Evolutionary conservation across 208 protist species (phyloP).

Genomic region (Baffinella frigidus): DNA sequence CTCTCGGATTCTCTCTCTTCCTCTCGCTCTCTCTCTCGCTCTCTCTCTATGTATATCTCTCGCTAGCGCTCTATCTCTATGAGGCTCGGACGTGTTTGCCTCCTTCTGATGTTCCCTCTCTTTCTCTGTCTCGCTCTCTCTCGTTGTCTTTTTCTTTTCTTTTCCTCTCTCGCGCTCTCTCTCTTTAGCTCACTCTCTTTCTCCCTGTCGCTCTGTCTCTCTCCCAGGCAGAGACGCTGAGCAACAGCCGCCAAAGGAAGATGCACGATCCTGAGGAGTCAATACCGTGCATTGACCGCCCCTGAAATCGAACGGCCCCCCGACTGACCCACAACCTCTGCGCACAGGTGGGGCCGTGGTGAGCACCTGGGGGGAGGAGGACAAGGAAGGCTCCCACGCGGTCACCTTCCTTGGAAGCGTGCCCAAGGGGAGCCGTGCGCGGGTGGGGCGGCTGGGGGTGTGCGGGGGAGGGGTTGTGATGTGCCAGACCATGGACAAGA

Average conservation of each 20-base stretch:
- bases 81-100: neutral
- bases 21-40: neutral
- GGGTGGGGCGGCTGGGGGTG: neutral
- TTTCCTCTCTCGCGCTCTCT: neutral
- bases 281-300: no score
- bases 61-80: neutral
- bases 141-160: neutral
- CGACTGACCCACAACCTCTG: no score
- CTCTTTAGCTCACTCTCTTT: neutral
- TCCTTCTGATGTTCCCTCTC: neutral
- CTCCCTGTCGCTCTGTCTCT: neutral
- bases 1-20: neutral
- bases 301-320: no score
- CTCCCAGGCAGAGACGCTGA: no score
- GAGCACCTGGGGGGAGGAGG: no score
- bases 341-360: no score
- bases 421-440: neutral
- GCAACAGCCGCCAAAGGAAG: no score
- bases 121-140: neutral
- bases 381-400: no score
- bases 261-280: no score
- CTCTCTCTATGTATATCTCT: neutral
- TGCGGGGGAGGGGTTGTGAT: constrained; percentile 12
- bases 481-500: constrained; percentile 68
- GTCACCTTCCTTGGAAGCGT: no score